phyloP scores from a whole-genome alignment of 305 asterid genomes.

The Fraxinus paxiana region DNA sequence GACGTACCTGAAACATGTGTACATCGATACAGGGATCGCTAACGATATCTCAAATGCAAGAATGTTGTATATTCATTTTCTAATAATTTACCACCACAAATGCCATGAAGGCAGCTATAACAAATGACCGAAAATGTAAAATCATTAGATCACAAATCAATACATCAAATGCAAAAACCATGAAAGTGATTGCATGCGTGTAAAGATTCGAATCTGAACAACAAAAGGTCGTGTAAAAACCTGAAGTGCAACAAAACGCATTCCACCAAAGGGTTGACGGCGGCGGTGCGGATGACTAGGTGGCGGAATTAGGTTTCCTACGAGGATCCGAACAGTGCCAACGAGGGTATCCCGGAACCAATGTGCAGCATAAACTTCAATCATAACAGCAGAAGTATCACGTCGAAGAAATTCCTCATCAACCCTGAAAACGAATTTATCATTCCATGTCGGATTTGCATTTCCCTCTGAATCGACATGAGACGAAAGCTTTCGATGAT shows the following conservation, averaged over 20 bases:
- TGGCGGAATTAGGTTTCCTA: constrained; percentile 70
- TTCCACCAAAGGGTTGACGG: not conserved
- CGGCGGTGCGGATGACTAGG: constrained; percentile 26
- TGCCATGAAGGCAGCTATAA: not conserved
- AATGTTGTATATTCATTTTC: not conserved
- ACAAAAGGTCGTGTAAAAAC: not conserved
- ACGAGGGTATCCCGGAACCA: constrained; percentile 68
- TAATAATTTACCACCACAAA: not conserved
- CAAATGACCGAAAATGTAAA: not conserved
- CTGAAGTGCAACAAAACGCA: constrained; percentile 6
- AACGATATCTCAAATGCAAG: not conserved
- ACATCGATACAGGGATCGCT: not conserved
- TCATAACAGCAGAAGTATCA: constrained; percentile 76
- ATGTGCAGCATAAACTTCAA: constrained; percentile 49
- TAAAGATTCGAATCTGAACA: not conserved
- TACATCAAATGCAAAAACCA: not conserved
- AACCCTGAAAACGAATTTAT: constrained; percentile 79
- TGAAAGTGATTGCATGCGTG: not conserved
- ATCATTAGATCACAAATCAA: not conserved
- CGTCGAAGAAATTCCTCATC: constrained; percentile 66
- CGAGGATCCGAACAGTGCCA: constrained; percentile 73
- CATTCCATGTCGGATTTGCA: constrained; percentile 82
- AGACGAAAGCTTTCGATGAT: constrained; percentile 51
- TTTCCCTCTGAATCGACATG: constrained; percentile 58
- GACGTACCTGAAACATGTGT: constrained; percentile 39